These are phyloP conservation scores for Aristolochia californica DNA, from an alignment of 164 flowering plant species.

Conservation along the genomic window DNA sequence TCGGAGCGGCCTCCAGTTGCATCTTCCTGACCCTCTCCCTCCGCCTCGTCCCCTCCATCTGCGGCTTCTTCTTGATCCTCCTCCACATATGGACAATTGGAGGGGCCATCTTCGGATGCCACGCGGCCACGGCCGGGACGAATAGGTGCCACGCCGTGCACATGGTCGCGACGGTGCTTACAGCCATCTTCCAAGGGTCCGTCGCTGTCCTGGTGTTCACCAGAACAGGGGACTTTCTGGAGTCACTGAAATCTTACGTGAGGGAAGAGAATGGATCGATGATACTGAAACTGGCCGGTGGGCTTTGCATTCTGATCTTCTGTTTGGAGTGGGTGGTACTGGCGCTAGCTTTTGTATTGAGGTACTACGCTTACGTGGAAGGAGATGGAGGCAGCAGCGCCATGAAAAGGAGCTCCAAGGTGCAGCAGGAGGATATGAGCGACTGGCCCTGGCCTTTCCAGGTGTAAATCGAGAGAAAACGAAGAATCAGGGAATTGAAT, in stretches of 20 bases:
- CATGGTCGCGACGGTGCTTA: constrained; percentile 65
- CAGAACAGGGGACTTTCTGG: constrained; percentile 39
- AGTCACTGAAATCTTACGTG: constrained; percentile 50
- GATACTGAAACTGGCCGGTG: constrained; percentile 58
- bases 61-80: constrained; percentile 65
- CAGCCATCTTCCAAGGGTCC: constrained; percentile 79
- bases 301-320: constrained; percentile 32
- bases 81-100: constrained; percentile 60
- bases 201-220: constrained; percentile 62
- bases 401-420: constrained; percentile 31
- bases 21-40: constrained; percentile 78
- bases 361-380: constrained; percentile 43
- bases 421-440: constrained; percentile 22
- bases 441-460: constrained; percentile 41
- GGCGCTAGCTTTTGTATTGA: constrained; percentile 46
- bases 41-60: constrained; percentile 61
- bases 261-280: constrained; percentile 53
- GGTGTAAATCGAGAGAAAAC: constrained; percentile 6
- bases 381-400: constrained; percentile 14
- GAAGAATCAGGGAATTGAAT: not conserved
- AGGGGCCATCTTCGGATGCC: constrained; percentile 43
- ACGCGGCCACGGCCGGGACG: constrained; percentile 35
- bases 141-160: constrained; percentile 51
- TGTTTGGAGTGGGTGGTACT: constrained; percentile 66
- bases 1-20: constrained; percentile 81